A percentile compares a stretch with the other conserved stretches of the same genome.
Evolutionary conservation across 129 eudicot species (phyloP).

Genomic region (Arctium lappa): DNA sequence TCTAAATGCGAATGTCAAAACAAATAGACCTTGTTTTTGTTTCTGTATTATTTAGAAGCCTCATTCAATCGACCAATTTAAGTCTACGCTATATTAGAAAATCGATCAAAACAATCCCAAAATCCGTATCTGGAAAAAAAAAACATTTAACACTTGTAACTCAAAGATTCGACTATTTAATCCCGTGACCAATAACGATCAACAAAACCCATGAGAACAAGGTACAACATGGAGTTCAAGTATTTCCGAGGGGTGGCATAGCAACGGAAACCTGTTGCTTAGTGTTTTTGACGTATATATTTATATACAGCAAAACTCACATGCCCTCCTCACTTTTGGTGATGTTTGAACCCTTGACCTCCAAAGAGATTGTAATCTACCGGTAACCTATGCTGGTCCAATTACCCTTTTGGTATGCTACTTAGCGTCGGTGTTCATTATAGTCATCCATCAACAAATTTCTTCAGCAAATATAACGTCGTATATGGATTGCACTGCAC

Average conservation of each 20-base stretch:
- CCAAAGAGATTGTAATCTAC: not conserved
- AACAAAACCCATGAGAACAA: not conserved
- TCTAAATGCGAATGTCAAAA: not conserved
- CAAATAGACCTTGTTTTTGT: not conserved
- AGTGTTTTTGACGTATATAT: not conserved
- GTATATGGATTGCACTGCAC: slow-evolving; percentile 74
- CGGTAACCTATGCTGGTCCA: not conserved
- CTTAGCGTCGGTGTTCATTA: not conserved
- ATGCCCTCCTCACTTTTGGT: not conserved
- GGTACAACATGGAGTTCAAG: not conserved
- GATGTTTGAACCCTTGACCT: not conserved
- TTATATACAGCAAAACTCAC: not conserved
- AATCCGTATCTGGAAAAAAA: not conserved
- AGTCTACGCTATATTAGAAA: not conserved
- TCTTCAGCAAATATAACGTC: slow-evolving; percentile 86
- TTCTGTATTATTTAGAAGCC: not conserved
- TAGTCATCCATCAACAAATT: slow-evolving; percentile 39
- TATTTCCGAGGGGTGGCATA: not conserved
- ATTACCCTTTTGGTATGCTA: not conserved
- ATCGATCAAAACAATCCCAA: not conserved
- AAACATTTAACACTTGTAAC: not conserved
- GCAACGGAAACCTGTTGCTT: not conserved
- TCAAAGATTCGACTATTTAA: not conserved
- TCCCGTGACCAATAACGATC: not conserved
- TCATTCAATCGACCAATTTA: not conserved